phyloP scores from a whole-genome alignment of 805 yeast species.

The Hyphopichia homilentoma region DNA sequence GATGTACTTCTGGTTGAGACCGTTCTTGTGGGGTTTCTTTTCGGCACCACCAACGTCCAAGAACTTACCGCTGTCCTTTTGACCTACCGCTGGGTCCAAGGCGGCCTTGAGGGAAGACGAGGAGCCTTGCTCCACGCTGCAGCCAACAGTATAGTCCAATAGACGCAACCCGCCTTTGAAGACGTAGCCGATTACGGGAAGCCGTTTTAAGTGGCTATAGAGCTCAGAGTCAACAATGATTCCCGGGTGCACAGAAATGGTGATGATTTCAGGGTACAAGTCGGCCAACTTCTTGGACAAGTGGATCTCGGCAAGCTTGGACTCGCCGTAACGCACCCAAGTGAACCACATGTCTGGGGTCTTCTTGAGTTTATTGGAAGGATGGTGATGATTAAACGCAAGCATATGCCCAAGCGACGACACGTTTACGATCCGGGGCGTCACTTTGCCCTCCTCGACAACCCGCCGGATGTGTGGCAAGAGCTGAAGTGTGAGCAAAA shows the following conservation, averaged over 20 bases:
- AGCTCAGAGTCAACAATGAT: conserved; percentile 30
- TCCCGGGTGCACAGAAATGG: conserved; percentile 39
- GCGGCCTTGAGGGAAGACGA: conserved; percentile 32
- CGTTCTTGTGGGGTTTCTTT: conserved; percentile 19
- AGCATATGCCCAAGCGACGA: conserved; percentile 32
- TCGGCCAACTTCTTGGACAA: conserved; percentile 22
- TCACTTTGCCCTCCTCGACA: conserved; percentile 8
- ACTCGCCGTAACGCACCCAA: conserved; percentile 33
- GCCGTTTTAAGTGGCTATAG: conserved; percentile 24
- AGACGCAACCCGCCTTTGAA: conserved; percentile 12
- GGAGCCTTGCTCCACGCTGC: conserved; percentile 31
- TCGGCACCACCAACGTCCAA: conserved; percentile 29
- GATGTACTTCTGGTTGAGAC: conserved; percentile 16
- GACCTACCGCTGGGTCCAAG: conserved; percentile 19
- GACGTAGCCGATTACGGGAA: conserved; percentile 20
- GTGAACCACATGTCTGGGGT: conserved; percentile 23
- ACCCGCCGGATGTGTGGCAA: conserved; percentile 22
- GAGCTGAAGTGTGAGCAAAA: conserved; percentile 28
- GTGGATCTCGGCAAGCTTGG: conserved; percentile 33
- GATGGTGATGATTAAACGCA: conserved; percentile 19
- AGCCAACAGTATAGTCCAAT: conserved; percentile 18
- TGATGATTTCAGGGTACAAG: conserved; percentile 26
- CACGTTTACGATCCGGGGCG: conserved; percentile 29
- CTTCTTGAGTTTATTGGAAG: conserved; percentile 17
- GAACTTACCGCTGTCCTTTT: conserved; percentile 26